Conservation (phyloP, 768 basidiomycete species). For the Agrocybe praecox region DNA sequence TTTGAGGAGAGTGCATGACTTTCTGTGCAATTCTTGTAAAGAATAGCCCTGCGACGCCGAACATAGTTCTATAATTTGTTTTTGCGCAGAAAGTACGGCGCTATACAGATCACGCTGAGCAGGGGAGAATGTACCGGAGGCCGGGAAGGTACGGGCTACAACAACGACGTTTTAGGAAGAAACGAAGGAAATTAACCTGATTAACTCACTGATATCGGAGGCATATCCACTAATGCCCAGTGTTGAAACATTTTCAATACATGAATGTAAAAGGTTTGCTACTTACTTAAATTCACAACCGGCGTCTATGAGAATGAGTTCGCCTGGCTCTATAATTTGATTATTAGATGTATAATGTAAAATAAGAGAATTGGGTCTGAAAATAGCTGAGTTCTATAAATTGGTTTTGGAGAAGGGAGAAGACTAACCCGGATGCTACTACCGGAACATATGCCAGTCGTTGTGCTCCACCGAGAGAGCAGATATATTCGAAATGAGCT, state of each 20-base stretch:
- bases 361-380: conserved; percentile 81
- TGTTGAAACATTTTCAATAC: conserved; percentile 1
- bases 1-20: conserved; percentile 66
- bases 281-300: conserved; percentile 88
- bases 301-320: conserved; percentile 87
- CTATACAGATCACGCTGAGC: conserved; percentile 87
- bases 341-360: conserved; percentile 97
- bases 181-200: too few relatives aligned
- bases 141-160: conserved; percentile 86
- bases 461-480: conserved; percentile 76
- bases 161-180: background rate
- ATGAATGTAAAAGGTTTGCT: background rate
- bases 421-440: conserved; percentile 84
- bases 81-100: conserved; percentile 75
- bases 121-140: conserved; percentile 74
- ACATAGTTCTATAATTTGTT: conserved; percentile 63
- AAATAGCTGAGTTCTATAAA: background rate
- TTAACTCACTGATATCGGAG: conserved; percentile 86
- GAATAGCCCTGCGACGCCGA: conserved; percentile 56
- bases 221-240: conserved; percentile 73
- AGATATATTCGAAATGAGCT: conserved; percentile 91
- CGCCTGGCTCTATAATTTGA: conserved; percentile 66
- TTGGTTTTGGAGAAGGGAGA: background rate
- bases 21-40: conserved; percentile 77
- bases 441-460: conserved; percentile 98